Percentiles rank a stretch among this genome's conserved stretches.
Conservation (phyloP, 257 asterid species). For the Misopates orontium region DNA sequence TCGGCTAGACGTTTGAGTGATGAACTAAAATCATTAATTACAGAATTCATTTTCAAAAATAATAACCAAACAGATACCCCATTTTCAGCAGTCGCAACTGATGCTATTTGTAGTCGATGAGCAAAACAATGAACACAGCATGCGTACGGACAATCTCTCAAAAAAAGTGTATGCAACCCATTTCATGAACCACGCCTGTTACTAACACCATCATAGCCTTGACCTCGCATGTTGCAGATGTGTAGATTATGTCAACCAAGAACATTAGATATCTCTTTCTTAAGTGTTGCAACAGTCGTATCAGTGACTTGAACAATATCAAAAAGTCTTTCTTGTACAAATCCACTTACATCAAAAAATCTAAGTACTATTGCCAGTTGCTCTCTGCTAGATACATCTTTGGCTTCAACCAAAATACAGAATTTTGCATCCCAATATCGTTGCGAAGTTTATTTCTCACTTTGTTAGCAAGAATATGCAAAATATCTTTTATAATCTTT, state of each 20-base stretch:
- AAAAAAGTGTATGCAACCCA: neutral
- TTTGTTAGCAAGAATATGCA: too few relatives aligned
- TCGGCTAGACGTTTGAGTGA: too few relatives aligned
- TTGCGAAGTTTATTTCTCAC: too few relatives aligned
- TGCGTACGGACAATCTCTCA: neutral
- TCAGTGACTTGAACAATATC: conserved; percentile 2
- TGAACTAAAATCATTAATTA: neutral
- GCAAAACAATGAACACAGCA: conserved; percentile 1
- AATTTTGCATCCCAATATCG: too few relatives aligned
- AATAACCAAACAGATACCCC: neutral
- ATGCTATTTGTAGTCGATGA: neutral
- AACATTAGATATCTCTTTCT: neutral
- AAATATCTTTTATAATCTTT: too few relatives aligned
- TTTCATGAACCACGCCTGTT: neutral
- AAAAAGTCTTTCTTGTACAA: neutral
- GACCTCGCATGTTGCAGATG: neutral
- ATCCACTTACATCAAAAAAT: neutral
- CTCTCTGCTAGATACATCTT: too few relatives aligned
- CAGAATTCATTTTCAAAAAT: neutral
- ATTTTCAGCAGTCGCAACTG: neutral
- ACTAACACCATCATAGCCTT: conserved; percentile 14
- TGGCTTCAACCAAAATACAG: too few relatives aligned
- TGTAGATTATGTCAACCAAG: conserved; percentile 1
- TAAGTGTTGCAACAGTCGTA: neutral
- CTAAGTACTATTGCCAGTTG: neutral